Conservation (phyloP, 805 yeast genomes). For the Candida suzukii region DNA sequence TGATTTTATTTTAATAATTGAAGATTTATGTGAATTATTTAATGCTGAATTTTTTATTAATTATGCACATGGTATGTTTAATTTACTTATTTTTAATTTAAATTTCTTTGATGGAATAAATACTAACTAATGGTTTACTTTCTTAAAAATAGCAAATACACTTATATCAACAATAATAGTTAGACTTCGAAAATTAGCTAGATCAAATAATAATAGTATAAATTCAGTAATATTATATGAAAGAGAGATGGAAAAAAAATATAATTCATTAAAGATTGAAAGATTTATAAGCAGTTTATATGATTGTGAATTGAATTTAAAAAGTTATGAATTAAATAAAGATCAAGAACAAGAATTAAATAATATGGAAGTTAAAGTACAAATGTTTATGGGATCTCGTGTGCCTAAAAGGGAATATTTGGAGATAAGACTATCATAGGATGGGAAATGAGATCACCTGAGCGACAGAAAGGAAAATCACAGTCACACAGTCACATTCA, state of each 20-base stretch:
- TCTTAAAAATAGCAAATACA: not conserved
- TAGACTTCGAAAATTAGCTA: constrained; percentile 16
- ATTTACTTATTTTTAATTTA: not conserved
- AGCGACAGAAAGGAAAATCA: not conserved
- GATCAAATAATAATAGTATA: constrained; percentile 1
- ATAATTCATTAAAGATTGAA: constrained; percentile 15
- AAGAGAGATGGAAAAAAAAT: constrained; percentile 7
- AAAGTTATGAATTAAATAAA: no score
- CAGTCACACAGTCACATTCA: no score
- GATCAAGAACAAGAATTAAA: not conserved
- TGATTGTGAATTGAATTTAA: constrained; percentile 14
- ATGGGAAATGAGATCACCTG: not conserved
- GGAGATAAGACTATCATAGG: not conserved
- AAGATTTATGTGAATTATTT: constrained; percentile 21
- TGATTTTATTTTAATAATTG: constrained; percentile 14
- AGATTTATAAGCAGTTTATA: constrained; percentile 12
- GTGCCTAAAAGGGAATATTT: not conserved
- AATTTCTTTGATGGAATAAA: no score
- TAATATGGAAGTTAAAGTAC: not conserved
- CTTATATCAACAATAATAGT: not conserved
- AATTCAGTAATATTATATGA: constrained; percentile 11
- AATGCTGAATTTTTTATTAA: constrained; percentile 17
- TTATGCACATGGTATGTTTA: constrained; percentile 16
- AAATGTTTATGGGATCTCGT: not conserved
- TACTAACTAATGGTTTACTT: not conserved